Percentiles rank a stretch among this genome's conserved stretches.
Conservation (phyloP, 1,139 yeast genomes). For the Diutina scorzettiae region DNA sequence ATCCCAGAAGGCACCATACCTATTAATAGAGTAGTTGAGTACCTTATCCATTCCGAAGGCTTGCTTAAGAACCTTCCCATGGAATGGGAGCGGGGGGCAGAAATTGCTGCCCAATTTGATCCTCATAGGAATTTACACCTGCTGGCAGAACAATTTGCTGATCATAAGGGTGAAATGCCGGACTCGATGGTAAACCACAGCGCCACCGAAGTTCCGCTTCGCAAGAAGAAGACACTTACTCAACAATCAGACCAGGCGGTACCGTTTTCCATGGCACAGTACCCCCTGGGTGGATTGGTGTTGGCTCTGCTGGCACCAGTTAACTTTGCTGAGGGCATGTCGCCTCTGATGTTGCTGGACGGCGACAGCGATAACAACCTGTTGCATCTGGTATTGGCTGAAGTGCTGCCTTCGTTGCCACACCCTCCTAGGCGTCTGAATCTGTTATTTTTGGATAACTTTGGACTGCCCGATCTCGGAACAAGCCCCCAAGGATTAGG, state of each 20-base stretch:
- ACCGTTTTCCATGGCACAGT: background rate
- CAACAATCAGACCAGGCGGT: background rate
- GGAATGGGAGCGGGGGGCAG: conserved; percentile 35
- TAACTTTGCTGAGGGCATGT: background rate
- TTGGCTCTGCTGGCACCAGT: conserved; percentile 6
- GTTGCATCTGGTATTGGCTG: background rate
- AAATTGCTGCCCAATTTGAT: conserved; percentile 23
- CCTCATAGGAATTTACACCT: background rate
- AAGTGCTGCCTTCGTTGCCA: background rate
- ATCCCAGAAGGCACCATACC: conserved; percentile 20
- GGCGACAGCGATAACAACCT: conserved; percentile 4
- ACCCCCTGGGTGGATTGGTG: conserved; percentile 1
- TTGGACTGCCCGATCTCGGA: background rate
- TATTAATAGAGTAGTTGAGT: conserved; percentile 37
- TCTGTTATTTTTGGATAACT: background rate
- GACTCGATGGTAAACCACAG: background rate
- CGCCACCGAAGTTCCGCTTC: background rate
- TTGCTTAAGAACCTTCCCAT: conserved; percentile 26
- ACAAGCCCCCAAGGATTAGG: background rate
- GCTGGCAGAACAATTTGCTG: conserved; percentile 4
- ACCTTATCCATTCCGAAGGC: conserved; percentile 26
- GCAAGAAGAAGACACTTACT: background rate
- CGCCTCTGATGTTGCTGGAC: background rate
- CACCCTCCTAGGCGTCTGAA: background rate
- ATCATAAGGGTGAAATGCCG: conserved; percentile 1